Base-by-base conservation (phyloP, 208 protist species). In the Kentomonas sorsogonicus region DNA sequence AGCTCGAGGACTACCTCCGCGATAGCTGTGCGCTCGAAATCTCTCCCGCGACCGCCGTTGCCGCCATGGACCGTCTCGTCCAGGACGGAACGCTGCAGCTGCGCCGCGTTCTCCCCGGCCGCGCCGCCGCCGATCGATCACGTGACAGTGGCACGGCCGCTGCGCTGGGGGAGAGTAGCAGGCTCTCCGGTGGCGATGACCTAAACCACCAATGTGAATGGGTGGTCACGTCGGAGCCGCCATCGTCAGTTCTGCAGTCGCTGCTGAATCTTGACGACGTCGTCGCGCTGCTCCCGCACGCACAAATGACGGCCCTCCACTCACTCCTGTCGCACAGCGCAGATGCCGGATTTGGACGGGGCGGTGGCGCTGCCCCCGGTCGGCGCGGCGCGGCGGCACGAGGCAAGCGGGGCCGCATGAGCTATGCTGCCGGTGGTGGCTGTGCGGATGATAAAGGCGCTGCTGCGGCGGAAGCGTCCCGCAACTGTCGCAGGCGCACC, bases 11-110 rank as follows among this genome's bases (percentile, higher is more conserved):
- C 16, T 89, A 83, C 55, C 70, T 87, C 10, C 41, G 39, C n/a
- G 58, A 74, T 10, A 34, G 48, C 26, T 91, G 77, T 46, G 64
- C 80, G n/a, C 22, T 87, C 15, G 79, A 86, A 0, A 50, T 91
- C 22, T 57, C 62, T n/a, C 25, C 65, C 22, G 61, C 69, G 0
- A 29, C 50, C 23, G 60, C 61, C 2, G 25, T 63, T 0, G 27
- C 50, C 18, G 62, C 83, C 27, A 59, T 91, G 46, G 13, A 61
- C 0, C 54, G 60, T 25, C 69, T 91, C 29, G 30, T 50, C 16
- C 22, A 16, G 11, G 71, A 86, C 11, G 72, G 54, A 11, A 46
- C 45, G 18, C 48, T 76, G 11, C 45, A 66, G 30, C 60, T 56
- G 52, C 44, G 58, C 15, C 36, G 23, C 44, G 45, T 60, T 1